Evolutionary conservation across 352 stramenopile species (phyloP).

Genomic region (Phytophthora brassicae): DNA sequence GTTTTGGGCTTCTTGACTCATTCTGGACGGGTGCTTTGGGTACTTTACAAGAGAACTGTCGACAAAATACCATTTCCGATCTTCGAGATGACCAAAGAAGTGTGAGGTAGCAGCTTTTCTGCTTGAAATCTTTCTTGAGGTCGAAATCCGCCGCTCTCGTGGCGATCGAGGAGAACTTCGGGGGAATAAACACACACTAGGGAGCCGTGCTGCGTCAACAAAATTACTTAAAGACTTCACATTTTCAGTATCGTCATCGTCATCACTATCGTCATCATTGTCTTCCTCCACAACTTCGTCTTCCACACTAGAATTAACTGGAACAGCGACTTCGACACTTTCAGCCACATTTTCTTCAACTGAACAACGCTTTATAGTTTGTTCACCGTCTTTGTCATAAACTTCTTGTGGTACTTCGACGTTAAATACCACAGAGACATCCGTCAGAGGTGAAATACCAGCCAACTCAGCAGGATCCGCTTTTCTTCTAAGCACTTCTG

Average conservation of each 20-base stretch:
- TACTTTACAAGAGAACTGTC: slow-evolving; percentile 29
- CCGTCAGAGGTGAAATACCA: not conserved
- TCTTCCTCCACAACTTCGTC: slow-evolving; percentile 31
- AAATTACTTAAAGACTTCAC: not conserved
- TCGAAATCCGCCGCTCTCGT: not conserved
- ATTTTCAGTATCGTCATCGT: slow-evolving; percentile 24
- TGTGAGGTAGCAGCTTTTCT: not conserved
- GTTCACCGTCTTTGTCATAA: not conserved
- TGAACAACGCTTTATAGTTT: slow-evolving; percentile 2
- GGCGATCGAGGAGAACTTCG: not conserved
- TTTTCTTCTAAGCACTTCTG: not conserved
- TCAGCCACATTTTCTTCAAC: not conserved
- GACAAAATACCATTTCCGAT: slow-evolving; percentile 34
- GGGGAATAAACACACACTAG: slow-evolving; percentile 8
- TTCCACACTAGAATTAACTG: slow-evolving; percentile 14
- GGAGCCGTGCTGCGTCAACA: not conserved
- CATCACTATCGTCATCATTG: slow-evolving; percentile 51
- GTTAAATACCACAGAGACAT: not conserved
- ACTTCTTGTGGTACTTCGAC: not conserved
- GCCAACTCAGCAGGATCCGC: not conserved
- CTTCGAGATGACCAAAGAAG: slow-evolving; percentile 27
- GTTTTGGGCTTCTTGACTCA: slow-evolving; percentile 15
- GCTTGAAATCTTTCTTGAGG: slow-evolving; percentile 13
- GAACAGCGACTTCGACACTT: not conserved
- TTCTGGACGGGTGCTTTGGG: slow-evolving; percentile 36